A percentile compares a stretch with the other conserved stretches of the same genome.
Conservation (phyloP, 306 rosid species). For the Myrica gale region DNA sequence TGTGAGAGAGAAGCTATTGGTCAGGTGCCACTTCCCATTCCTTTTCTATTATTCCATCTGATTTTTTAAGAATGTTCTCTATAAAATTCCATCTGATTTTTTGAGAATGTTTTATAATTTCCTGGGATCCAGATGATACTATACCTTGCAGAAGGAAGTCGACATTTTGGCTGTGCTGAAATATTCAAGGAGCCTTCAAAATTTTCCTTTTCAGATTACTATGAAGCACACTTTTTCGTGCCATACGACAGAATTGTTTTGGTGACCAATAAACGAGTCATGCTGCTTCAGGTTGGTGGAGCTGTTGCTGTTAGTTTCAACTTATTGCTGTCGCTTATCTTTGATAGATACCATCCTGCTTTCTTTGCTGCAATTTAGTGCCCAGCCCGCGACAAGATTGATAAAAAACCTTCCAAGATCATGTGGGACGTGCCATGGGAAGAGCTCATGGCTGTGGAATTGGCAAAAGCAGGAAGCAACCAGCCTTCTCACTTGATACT, state of each 20-base stretch:
- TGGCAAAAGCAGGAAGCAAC: conserved; percentile 72
- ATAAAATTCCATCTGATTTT: not conserved
- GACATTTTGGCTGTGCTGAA: conserved; percentile 87
- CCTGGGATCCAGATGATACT: conserved; percentile 70
- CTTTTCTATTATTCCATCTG: conserved; percentile 14
- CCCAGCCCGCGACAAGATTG: conserved; percentile 75
- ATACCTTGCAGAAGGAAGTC: conserved; percentile 90
- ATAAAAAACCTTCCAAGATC: conserved; percentile 88
- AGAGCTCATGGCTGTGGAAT: conserved; percentile 86
- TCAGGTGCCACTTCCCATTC: conserved; percentile 54
- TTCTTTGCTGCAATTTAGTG: conserved; percentile 55
- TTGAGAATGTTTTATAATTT: not conserved
- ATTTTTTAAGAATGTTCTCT: not conserved
- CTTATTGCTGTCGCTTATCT: conserved; percentile 3
- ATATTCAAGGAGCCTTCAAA: conserved; percentile 96
- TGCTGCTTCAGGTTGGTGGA: conserved; percentile 81
- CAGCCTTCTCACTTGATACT: conserved; percentile 89
- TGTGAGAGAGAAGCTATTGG: conserved; percentile 88
- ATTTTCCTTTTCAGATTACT: conserved; percentile 86
- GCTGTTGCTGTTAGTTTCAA: conserved; percentile 4
- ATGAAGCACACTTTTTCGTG: conserved; percentile 75
- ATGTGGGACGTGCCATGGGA: conserved; percentile 97
- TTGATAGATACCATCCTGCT: conserved; percentile 31
- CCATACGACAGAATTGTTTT: conserved; percentile 75
- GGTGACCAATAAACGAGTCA: conserved; percentile 88